Conservation (phyloP, 352 stramenopile species). For the Phytophthora litchii region DNA sequence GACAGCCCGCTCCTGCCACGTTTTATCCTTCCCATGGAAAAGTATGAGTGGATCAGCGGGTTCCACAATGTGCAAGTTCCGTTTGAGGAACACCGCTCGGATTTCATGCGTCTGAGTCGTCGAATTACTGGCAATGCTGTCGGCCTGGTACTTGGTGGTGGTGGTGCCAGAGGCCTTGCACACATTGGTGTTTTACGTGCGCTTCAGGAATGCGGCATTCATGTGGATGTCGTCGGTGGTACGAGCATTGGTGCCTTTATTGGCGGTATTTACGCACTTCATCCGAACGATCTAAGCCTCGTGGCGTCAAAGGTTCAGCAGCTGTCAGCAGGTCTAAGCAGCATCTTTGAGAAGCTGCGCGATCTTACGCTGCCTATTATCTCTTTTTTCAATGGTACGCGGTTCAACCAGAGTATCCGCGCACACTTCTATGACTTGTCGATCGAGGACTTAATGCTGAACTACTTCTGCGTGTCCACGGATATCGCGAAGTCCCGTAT, state of each 20-base stretch:
- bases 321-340: constrained; percentile 72
- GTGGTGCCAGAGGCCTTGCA: constrained; percentile 91
- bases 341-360: constrained; percentile 71
- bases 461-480: constrained; percentile 93
- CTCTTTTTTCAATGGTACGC: constrained; percentile 88
- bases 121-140: constrained; percentile 92
- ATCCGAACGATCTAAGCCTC: constrained; percentile 69
- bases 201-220: constrained; percentile 91
- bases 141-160: constrained; percentile 93
- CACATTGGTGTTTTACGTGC: constrained; percentile 94
- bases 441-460: constrained; percentile 92
- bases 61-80: constrained; percentile 88
- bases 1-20: constrained; percentile 65
- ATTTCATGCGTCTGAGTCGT: constrained; percentile 89
- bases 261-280: constrained; percentile 77
- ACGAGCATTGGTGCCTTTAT: constrained; percentile 92
- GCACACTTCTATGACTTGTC: constrained; percentile 76
- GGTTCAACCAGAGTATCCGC: constrained; percentile 84
- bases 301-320: constrained; percentile 62
- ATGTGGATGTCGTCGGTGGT: constrained; percentile 94
- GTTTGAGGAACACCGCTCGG: constrained; percentile 71
- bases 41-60: constrained; percentile 86
- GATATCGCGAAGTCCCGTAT: constrained; percentile 91
- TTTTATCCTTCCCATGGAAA: constrained; percentile 81
- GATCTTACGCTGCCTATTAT: constrained; percentile 90